Evolutionary conservation across 179 eudicot species (phyloP).

Genomic region (Silene noctiflora): DNA sequence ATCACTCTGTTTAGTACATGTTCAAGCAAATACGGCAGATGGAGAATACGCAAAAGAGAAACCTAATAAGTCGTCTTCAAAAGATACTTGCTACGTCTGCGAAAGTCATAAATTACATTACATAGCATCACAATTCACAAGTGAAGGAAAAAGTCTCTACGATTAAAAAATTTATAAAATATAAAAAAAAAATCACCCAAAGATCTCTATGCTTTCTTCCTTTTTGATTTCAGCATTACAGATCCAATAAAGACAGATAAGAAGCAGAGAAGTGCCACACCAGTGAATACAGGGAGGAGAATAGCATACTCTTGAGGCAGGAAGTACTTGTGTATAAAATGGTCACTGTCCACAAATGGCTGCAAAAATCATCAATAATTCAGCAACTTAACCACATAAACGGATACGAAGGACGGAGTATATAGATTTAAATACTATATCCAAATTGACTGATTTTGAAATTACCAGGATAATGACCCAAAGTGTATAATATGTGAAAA

Average conservation of each 20-base stretch:
- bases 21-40: too few relatives aligned
- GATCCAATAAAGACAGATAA: slow-evolving; percentile 65
- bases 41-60: too few relatives aligned
- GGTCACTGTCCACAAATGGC: slow-evolving; percentile 88
- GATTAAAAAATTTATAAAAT: too few relatives aligned
- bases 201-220: slow-evolving; percentile 52
- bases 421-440: neutral
- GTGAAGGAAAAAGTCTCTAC: too few relatives aligned
- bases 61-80: too few relatives aligned
- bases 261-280: slow-evolving; percentile 66
- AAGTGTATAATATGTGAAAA: slow-evolving; percentile 87
- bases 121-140: too few relatives aligned
- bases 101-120: too few relatives aligned
- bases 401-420: neutral
- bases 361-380: slow-evolving; percentile 35
- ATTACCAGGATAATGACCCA: slow-evolving; percentile 91
- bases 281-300: slow-evolving; percentile 71
- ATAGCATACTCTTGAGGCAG: slow-evolving; percentile 80
- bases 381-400: neutral
- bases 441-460: slow-evolving; percentile 16
- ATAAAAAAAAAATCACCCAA: too few relatives aligned
- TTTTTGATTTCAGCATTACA: slow-evolving; percentile 86
- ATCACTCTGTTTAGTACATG: too few relatives aligned
- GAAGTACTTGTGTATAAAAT: slow-evolving; percentile 84
- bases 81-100: too few relatives aligned